Evolutionary conservation across 2,329 filamentous ascomycete species (phyloP), one percentile per base, ranked within the genome.

Genomic region (Aureobasidium sp.): DNA sequence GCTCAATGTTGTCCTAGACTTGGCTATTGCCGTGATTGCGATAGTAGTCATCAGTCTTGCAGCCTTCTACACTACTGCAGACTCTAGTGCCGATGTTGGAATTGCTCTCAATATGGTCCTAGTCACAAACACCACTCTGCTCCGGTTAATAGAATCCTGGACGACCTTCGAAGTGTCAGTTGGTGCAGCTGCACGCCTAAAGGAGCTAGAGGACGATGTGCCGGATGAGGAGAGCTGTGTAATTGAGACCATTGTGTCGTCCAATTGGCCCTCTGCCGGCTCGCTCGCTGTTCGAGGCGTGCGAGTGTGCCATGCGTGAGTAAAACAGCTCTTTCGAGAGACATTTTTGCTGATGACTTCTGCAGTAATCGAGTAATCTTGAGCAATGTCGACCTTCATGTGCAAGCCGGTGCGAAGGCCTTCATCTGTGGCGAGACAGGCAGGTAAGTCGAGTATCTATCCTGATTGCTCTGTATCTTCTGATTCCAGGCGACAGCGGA

Each of bases 241-340:
- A 46, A 83, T 78, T 15, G 88, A 87, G 15, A 72, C 75, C 23
- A 77, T 80, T 20, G 82, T 87, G 0, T 85, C 89, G 0, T 87
- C 87, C 1, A 83, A 84, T 0, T 94, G 90, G 90, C 90, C 90
- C 0, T 84, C 83, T 0, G 83, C 88, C 64, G 90, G 90, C 7
- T 79, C 82, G 10, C 79, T 95, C 46, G 86, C 91, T 67, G 84
- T 93, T 17, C 75, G 85, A 23, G 81, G 91, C 62, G 80, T 94
- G 0, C 42, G 61, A 23, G 68, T 67, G 27, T 61, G 64, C 12
- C 69, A 69, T 50, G 27, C 29, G 52, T 56, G 34, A 29, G 27
- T 23, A n/a, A 1, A 17, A 0, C 27, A 1, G 3, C 23, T 1
- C 12, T 5, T 10, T 26, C 1, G 5, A 4, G 12, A n/a, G 23